Percentiles rank a stretch among this genome's conserved stretches.
phyloP scores from a whole-genome alignment of 345 rosid species.

The Nephelium lappaceum region DNA sequence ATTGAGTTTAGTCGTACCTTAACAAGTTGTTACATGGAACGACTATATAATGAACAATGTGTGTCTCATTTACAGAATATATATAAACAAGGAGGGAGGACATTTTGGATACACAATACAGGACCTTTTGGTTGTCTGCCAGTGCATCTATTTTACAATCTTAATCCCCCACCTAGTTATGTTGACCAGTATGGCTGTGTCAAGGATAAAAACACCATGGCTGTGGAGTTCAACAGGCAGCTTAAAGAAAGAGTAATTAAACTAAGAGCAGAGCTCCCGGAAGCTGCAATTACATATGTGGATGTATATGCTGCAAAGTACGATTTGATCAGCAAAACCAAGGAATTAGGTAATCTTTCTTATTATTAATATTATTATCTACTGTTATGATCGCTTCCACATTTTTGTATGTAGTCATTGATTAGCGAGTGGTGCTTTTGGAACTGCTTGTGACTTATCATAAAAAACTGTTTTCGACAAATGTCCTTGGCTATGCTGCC shows the following conservation, averaged over 20 bases:
- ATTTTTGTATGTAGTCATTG: not conserved
- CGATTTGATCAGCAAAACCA: constrained; percentile 67
- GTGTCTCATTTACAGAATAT: constrained; percentile 38
- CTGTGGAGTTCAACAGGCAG: constrained; percentile 69
- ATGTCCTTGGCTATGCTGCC: not conserved
- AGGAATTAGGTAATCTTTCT: constrained; percentile 49
- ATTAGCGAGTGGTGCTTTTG: not conserved
- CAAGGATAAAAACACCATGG: constrained; percentile 76
- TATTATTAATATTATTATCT: not conserved
- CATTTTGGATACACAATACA: constrained; percentile 86
- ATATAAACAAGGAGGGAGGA: constrained; percentile 56
- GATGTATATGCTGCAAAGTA: constrained; percentile 79
- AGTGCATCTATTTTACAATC: constrained; percentile 62
- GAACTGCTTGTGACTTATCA: not conserved
- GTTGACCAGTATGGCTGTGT: constrained; percentile 75
- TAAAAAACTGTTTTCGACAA: not conserved
- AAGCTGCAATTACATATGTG: constrained; percentile 74
- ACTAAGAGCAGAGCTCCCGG: constrained; percentile 58
- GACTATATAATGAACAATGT: not conserved
- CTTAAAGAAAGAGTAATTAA: constrained; percentile 62
- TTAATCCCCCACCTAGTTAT: constrained; percentile 62
- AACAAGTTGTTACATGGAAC: not conserved
- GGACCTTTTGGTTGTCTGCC: constrained; percentile 95
- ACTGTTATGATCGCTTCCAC: not conserved
- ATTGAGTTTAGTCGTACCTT: not conserved